These are phyloP conservation scores for Glycine soja DNA, from an alignment of 306 rosid genomes.

Conservation along the genomic window DNA sequence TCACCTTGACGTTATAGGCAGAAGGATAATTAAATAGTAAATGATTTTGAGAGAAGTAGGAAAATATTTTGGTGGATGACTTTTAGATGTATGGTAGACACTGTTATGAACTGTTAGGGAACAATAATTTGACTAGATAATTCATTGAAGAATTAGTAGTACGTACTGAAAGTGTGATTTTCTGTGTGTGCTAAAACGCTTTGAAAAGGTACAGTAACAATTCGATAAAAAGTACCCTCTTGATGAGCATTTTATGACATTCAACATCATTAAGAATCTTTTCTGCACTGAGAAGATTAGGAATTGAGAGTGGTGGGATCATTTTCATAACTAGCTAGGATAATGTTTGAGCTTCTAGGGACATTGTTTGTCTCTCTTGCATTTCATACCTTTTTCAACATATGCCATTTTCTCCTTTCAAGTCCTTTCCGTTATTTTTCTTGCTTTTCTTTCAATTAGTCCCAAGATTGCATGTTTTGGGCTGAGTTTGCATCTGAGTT, in stretches of 20 bases:
- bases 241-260: slow-evolving; percentile 15
- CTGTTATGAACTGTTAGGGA: not conserved
- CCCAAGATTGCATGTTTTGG: not conserved
- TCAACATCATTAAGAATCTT: not conserved
- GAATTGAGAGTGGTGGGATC: slow-evolving; percentile 25
- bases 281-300: slow-evolving; percentile 6
- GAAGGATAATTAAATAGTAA: not conserved
- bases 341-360: slow-evolving; percentile 1
- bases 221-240: not conserved
- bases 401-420: not conserved
- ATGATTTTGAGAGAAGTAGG: not conserved
- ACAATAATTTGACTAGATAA: not conserved
- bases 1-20: not conserved
- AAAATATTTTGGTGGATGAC: not conserved
- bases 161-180: not conserved
- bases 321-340: slow-evolving; percentile 12
- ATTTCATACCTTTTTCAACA: slow-evolving; percentile 15
- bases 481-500: not conserved
- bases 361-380: slow-evolving; percentile 3
- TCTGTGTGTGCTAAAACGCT: not conserved
- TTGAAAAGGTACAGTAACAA: not conserved
- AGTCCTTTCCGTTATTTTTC: not conserved
- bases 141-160: not conserved
- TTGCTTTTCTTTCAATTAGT: not conserved
- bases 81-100: not conserved